Percentiles rank a stretch among this genome's conserved stretches.
phyloP scores from a whole-genome alignment of 106 monocot species.

The Allium cepa region DNA sequence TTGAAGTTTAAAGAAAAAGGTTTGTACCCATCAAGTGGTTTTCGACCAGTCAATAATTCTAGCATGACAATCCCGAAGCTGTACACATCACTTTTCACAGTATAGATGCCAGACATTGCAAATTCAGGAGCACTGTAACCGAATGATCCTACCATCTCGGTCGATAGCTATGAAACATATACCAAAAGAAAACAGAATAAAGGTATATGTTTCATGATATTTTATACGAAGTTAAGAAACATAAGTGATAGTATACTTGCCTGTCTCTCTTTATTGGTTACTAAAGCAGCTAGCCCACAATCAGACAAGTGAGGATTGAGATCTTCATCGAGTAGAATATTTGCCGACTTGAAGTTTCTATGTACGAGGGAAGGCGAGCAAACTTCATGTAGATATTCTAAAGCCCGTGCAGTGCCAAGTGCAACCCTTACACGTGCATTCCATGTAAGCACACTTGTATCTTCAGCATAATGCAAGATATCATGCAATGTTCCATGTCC shows the following conservation, averaged over 20 bases:
- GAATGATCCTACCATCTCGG: constrained; percentile 73
- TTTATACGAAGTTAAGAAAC: background rate
- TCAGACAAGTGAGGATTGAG: constrained; percentile 73
- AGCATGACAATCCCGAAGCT: constrained; percentile 92
- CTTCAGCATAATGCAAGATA: constrained; percentile 59
- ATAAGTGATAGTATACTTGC: constrained; percentile 19
- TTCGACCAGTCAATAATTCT: constrained; percentile 86
- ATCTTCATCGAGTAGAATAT: constrained; percentile 72
- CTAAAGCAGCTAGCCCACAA: constrained; percentile 60
- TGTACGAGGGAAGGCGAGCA: constrained; percentile 65
- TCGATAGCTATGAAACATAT: constrained; percentile 39
- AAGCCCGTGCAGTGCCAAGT: constrained; percentile 75
- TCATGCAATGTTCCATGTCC: constrained; percentile 84
- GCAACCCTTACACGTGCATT: constrained; percentile 76
- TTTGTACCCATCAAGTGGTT: constrained; percentile 78
- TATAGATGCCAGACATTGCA: constrained; percentile 88
- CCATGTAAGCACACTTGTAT: constrained; percentile 55
- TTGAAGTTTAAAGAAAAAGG: too few species aligned
- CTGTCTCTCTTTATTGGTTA: constrained; percentile 66
- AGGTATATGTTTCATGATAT: too few species aligned
- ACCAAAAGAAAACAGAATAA: background rate
- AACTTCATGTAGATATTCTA: constrained; percentile 93
- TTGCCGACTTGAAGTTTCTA: constrained; percentile 65
- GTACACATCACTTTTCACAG: constrained; percentile 89
- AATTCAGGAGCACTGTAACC: constrained; percentile 95